These are phyloP conservation scores for Solanum hybrid DNA, from an alignment of 305 asterid species.

Conservation along the genomic window DNA sequence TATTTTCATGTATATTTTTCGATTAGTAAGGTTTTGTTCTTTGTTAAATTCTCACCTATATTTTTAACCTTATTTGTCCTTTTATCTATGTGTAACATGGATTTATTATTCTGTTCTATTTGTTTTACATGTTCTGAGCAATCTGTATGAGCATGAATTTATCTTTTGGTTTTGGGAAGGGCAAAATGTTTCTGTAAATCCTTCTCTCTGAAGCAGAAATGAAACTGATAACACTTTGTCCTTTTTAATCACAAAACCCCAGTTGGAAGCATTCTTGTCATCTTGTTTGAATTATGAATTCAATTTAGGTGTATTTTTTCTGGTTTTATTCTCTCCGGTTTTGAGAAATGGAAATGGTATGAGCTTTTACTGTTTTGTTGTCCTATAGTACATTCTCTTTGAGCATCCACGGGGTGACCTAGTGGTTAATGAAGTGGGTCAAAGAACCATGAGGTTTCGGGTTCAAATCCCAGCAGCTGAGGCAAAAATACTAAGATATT, in stretches of 20 bases:
- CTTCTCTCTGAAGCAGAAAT: neutral
- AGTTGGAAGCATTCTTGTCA: neutral
- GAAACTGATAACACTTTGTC: neutral
- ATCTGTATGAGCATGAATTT: neutral
- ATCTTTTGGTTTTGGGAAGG: neutral
- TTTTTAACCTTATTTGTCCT: neutral
- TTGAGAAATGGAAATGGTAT: neutral
- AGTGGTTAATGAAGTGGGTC: neutral
- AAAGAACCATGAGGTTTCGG: neutral
- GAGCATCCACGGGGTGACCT: neutral
- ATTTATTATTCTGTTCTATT: neutral
- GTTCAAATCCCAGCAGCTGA: neutral
- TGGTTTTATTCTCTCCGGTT: neutral
- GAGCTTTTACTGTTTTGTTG: neutral
- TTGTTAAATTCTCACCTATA: neutral
- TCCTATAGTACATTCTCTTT: neutral
- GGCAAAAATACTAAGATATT: neutral
- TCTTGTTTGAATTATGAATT: neutral
- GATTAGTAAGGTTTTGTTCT: neutral
- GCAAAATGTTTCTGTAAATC: neutral
- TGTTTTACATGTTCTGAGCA: neutral
- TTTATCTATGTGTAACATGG: neutral
- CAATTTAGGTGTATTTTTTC: neutral
- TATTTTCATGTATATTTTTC: neutral
- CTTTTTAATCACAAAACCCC: neutral